Conservation (phyloP, 2,329 filamentous ascomycete species). For the Madurella fahalii region DNA sequence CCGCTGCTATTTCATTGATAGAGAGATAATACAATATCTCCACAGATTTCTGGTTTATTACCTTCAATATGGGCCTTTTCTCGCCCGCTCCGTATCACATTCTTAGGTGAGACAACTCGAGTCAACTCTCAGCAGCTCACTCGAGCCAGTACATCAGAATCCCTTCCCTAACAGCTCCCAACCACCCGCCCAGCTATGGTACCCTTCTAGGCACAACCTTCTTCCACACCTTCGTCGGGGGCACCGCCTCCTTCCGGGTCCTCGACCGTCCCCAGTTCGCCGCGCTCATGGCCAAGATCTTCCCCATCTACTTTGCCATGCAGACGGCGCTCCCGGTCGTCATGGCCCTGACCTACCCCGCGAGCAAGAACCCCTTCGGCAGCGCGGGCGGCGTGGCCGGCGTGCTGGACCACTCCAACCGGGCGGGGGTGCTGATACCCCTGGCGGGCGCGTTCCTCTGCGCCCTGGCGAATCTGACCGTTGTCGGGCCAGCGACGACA, state of each 20-base stretch:
- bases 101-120: slow-evolving; percentile 38
- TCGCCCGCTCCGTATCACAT: slow-evolving; percentile 72
- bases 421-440: slow-evolving; percentile 62
- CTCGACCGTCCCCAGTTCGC: slow-evolving; percentile 79
- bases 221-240: slow-evolving; percentile 78
- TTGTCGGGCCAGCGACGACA: slow-evolving; percentile 72
- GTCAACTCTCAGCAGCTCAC: neutral
- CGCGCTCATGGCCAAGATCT: slow-evolving; percentile 72
- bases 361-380: slow-evolving; percentile 40
- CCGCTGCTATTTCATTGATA: too few relatives aligned
- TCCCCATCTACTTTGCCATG: slow-evolving; percentile 84
- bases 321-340: slow-evolving; percentile 71
- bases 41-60: neutral
- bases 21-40: neutral
- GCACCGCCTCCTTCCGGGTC: slow-evolving; percentile 70
- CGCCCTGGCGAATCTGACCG: slow-evolving; percentile 64
- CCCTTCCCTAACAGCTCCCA: neutral
- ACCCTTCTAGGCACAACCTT: slow-evolving; percentile 81
- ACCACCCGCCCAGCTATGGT: slow-evolving; percentile 61
- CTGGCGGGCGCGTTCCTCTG: slow-evolving; percentile 66
- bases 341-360: slow-evolving; percentile 76
- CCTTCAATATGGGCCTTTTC: slow-evolving; percentile 49
- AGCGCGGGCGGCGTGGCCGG: slow-evolving; percentile 53
- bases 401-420: slow-evolving; percentile 56
- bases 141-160: neutral